A percentile compares a stretch with the other conserved stretches of the same genome.
These are phyloP conservation scores for Zelopaecilomyces penicillatus DNA, from an alignment of 2,329 filamentous ascomycete genomes.

Conservation along the genomic window DNA sequence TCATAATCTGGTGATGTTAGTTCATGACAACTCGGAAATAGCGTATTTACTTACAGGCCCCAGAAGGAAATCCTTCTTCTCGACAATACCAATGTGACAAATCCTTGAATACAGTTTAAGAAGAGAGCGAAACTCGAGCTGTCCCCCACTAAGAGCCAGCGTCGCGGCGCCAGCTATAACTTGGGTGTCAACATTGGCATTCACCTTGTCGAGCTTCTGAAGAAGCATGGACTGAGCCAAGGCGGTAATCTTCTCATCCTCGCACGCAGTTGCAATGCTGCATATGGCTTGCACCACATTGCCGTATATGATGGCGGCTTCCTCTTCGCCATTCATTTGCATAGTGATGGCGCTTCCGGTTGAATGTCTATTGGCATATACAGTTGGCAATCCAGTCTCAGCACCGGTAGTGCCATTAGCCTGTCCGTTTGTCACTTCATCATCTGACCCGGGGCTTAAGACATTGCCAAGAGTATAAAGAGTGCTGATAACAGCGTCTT, in stretches of 20 bases:
- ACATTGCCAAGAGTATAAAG: slow-evolving; percentile 96
- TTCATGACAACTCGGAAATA: not conserved
- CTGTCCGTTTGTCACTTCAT: slow-evolving; percentile 44
- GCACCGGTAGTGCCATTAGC: slow-evolving; percentile 35
- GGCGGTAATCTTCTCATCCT: slow-evolving; percentile 86
- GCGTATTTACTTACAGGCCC: slow-evolving; percentile 54
- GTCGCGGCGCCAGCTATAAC: slow-evolving; percentile 77
- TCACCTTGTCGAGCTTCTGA: slow-evolving; percentile 90
- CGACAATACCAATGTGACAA: slow-evolving; percentile 62
- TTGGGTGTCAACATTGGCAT: slow-evolving; percentile 67
- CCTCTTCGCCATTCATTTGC: slow-evolving; percentile 65
- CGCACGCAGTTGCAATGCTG: slow-evolving; percentile 71
- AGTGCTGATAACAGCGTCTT: slow-evolving; percentile 90
- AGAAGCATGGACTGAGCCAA: slow-evolving; percentile 90
- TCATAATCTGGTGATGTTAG: slow-evolving; percentile 48
- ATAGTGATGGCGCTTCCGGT: slow-evolving; percentile 75
- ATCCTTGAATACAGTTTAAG: slow-evolving; percentile 76
- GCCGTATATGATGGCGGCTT: slow-evolving; percentile 66
- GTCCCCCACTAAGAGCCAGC: slow-evolving; percentile 67
- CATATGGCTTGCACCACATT: slow-evolving; percentile 96
- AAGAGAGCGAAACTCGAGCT: slow-evolving; percentile 75
- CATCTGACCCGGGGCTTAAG: slow-evolving; percentile 62
- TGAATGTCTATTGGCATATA: slow-evolving; percentile 49
- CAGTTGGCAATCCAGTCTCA: slow-evolving; percentile 29
- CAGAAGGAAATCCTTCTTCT: slow-evolving; percentile 58